A percentile compares a stretch with the other conserved stretches of the same genome.
These are phyloP conservation scores for Mycena venus DNA, from an alignment of 768 basidiomycete genomes.

Conservation along the genomic window DNA sequence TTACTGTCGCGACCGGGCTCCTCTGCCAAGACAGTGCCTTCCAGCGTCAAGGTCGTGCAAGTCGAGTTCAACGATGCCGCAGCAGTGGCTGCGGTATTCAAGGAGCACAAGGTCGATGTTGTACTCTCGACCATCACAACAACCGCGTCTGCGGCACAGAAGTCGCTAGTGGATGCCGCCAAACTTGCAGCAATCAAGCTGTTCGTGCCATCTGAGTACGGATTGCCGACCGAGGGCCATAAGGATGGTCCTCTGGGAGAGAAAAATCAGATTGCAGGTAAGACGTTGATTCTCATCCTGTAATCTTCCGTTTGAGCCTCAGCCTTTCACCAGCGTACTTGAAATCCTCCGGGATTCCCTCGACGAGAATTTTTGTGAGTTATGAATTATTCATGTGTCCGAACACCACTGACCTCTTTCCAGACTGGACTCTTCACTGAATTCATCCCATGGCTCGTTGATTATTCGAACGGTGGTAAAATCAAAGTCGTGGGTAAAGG, in stretches of 20 bases:
- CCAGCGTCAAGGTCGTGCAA: conserved; percentile 38
- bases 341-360: conserved; percentile 45
- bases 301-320: background rate
- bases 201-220: conserved; percentile 55
- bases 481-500: conserved; percentile 48
- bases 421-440: conserved; percentile 51
- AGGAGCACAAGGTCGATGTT: conserved; percentile 46
- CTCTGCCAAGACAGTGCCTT: conserved; percentile 13
- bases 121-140: conserved; percentile 48
- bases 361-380: conserved; percentile 46
- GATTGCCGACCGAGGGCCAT: conserved; percentile 48
- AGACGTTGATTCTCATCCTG: conserved; percentile 4
- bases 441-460: conserved; percentile 45
- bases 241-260: conserved; percentile 38
- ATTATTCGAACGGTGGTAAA: conserved; percentile 41
- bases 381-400: background rate
- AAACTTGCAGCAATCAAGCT: conserved; percentile 51
- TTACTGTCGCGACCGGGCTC: conserved; percentile 31
- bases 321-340: conserved; percentile 38
- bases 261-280: conserved; percentile 47
- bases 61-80: conserved; percentile 44
- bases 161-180: conserved; percentile 48
- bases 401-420: background rate
- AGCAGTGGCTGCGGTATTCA: conserved; percentile 43
- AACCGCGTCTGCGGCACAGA: conserved; percentile 39